Evolutionary conservation across 257 asterid species (phyloP), one percentile per base, ranked within the genome.

Genomic region (Solanum chmielewskii): DNA sequence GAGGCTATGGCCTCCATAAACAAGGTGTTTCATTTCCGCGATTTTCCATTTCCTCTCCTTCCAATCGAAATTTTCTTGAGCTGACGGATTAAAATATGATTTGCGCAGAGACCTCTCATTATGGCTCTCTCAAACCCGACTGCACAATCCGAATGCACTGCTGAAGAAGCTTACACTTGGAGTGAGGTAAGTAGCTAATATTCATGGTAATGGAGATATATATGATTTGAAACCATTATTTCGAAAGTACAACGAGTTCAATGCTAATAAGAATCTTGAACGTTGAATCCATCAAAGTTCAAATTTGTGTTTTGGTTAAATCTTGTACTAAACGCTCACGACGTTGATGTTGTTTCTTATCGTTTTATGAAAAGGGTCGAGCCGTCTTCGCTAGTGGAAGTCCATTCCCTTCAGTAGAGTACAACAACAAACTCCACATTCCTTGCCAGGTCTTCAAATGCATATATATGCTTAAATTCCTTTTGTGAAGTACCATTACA

Each of bases 61-160:
- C 71, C 18, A 52, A 68, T 66, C 1, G 9, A 29, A 27, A 11
- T 27, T 45, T 27, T 27, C 84, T 80, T 47, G 9, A 8, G 27
- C 16, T 80, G 7, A 80, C 1, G 2, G 66, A 80, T 27, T 27
- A 29, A 80, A 15, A 33, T 45, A 64, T 87, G 27, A 87, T 88
- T 75, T 80, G 80, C 94, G 82, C 94, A 97, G 99, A 96, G 39
- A 92, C 99, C 99, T 74, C 98, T 97, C 70, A 93, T 97, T 84
- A 90, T 97, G 98, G 99, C 99, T 52, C 98, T 97, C 69, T 96
- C 99, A 16, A 97, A 97, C 84, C 99, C 99, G 37, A 97, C 99
- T 56, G 90, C 98, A 86, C 99, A 97, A 92, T 70, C 99, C n/a
- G 99, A 97, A 93, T 97, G 99, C 93, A 95, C 99, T 59, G 99